Evolutionary conservation across 2,329 filamentous ascomycete genomes (phyloP).

Genomic region (Canariomyces notabilis): DNA sequence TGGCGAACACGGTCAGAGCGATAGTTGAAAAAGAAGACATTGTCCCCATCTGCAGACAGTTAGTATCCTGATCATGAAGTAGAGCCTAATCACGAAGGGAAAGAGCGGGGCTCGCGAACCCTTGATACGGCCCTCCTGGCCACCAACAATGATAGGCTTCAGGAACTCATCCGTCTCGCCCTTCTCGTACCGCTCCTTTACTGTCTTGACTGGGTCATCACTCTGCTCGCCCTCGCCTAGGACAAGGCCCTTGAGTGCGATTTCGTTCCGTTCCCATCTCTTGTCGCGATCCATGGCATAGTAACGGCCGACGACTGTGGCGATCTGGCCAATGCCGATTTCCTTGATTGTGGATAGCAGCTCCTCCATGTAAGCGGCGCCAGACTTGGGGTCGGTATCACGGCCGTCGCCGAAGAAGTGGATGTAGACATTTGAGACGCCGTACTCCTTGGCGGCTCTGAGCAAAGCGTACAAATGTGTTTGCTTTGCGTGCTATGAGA

Average conservation of each 20-base stretch:
- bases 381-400: slow-evolving; percentile 96
- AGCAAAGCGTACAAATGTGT: slow-evolving; percentile 85
- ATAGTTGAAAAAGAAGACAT: slow-evolving; percentile 99
- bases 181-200: slow-evolving; percentile 82
- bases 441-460: slow-evolving; percentile 81
- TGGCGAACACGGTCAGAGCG: slow-evolving; percentile 95
- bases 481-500: slow-evolving; percentile 77
- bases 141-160: slow-evolving; percentile 92
- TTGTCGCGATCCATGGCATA: slow-evolving; percentile 99
- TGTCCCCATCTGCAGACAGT: slow-evolving; percentile 66
- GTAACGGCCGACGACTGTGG: slow-evolving; percentile 91
- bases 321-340: slow-evolving; percentile 79
- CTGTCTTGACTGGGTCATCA: slow-evolving; percentile 76
- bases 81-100: neutral
- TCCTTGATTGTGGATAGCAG: slow-evolving; percentile 77
- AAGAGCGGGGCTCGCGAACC: slow-evolving; percentile 45
- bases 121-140: slow-evolving; percentile 79
- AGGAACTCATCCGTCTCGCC: slow-evolving; percentile 96
- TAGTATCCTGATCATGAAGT: slow-evolving; percentile 1
- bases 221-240: slow-evolving; percentile 81
- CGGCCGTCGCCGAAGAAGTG: slow-evolving; percentile 99
- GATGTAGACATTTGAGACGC: slow-evolving; percentile 87
- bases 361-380: slow-evolving; percentile 80
- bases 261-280: slow-evolving; percentile 92
- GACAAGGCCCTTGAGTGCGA: slow-evolving; percentile 82